A percentile compares a stretch with the other conserved stretches of the same genome.
Evolutionary conservation across 2,329 filamentous ascomycete species (phyloP).

Genomic region (Trichoderma sp.): DNA sequence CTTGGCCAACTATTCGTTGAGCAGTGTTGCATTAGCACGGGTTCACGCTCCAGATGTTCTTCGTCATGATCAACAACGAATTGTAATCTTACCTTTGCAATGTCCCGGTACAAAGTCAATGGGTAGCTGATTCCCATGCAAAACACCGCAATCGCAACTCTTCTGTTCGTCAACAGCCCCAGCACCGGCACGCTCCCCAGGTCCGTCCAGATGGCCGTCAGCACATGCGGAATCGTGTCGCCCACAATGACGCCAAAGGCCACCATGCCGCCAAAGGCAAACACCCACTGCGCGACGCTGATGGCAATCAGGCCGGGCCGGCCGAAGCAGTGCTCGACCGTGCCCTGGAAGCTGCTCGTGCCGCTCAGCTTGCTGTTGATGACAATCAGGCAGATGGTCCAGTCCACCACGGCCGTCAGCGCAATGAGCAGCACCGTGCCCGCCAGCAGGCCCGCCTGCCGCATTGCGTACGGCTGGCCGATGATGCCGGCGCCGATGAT

Average conservation of each 20-base stretch:
- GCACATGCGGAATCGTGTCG: conserved; percentile 90
- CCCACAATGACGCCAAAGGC: conserved; percentile 97
- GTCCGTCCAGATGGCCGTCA: conserved; percentile 78
- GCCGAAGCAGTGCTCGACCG: conserved; percentile 94
- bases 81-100: conserved; percentile 73
- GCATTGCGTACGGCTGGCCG: conserved; percentile 93
- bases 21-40: background rate
- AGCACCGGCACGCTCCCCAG: conserved; percentile 73
- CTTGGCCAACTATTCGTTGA: conserved; percentile 73
- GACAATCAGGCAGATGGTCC: conserved; percentile 96
- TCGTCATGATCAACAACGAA: no score
- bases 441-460: conserved; percentile 82
- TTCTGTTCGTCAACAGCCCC: conserved; percentile 77
- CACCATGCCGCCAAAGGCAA: conserved; percentile 98
- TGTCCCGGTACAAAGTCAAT: conserved; percentile 90
- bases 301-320: conserved; percentile 86
- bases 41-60: background rate
- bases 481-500: conserved; percentile 83
- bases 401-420: conserved; percentile 86
- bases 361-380: conserved; percentile 97
- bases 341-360: conserved; percentile 90
- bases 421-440: conserved; percentile 76
- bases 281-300: conserved; percentile 88
- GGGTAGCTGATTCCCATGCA: conserved; percentile 85
- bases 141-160: conserved; percentile 85